Conservation (phyloP, 257 asterid genomes). For the Pogostemon cablin region DNA sequence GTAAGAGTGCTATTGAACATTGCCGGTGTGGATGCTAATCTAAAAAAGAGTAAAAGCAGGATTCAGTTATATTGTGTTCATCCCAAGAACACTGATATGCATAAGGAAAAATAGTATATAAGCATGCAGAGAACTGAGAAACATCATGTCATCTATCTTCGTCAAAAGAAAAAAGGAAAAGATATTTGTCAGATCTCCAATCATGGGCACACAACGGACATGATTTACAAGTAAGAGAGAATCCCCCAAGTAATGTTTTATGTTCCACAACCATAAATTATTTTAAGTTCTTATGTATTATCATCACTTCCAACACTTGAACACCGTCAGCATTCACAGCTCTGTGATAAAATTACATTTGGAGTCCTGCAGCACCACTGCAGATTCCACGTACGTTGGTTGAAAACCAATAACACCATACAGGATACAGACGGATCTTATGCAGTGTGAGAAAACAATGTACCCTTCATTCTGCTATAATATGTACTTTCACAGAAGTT, state of each 20-base stretch:
- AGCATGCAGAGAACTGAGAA: constrained; percentile 17
- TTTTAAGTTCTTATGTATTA: neutral
- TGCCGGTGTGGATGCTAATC: constrained; percentile 99
- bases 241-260: neutral
- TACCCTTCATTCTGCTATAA: no score
- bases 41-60: constrained; percentile 43
- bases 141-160: neutral
- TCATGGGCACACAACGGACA: neutral
- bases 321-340: neutral
- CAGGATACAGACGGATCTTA: neutral
- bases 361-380: neutral
- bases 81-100: constrained; percentile 14
- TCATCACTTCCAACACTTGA: neutral
- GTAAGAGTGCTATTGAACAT: constrained; percentile 96
- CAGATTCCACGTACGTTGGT: neutral
- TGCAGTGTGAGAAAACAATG: no score
- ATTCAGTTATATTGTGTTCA: constrained; percentile 5
- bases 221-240: neutral
- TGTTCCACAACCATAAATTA: neutral
- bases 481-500: no score
- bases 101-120: neutral
- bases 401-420: neutral
- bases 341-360: neutral
- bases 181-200: neutral
- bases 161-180: neutral